Percentiles rank a stretch among this genome's conserved stretches.
These are phyloP conservation scores for Mycena crocata DNA, from an alignment of 768 basidiomycete genomes.

Conservation along the genomic window DNA sequence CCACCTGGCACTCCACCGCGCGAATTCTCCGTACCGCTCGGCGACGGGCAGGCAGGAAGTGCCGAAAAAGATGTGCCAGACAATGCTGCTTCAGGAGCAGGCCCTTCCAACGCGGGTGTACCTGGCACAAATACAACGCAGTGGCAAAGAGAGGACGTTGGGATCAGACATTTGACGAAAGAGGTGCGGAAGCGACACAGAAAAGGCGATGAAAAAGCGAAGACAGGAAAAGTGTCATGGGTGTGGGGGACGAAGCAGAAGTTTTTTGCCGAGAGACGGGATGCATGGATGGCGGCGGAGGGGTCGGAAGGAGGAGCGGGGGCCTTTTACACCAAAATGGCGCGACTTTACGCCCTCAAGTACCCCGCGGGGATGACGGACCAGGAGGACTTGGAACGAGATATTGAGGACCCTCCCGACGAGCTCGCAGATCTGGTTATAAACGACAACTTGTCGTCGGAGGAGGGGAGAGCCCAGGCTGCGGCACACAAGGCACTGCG, in stretches of 20 bases:
- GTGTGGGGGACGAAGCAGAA: neutral
- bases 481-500: neutral
- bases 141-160: no score
- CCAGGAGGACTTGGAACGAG: neutral
- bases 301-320: neutral
- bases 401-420: slow-evolving; percentile 5
- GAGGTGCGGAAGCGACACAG: neutral
- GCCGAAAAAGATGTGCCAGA: no score
- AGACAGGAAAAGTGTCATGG: neutral
- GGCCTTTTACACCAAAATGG: neutral
- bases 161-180: no score
- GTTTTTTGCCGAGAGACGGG: neutral
- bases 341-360: neutral
- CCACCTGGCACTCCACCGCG: no score
- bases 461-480: neutral
- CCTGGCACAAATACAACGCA: no score
- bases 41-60: no score
- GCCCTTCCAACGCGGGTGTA: no score
- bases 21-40: no score
- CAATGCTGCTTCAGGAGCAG: no score
- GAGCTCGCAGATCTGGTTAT: neutral
- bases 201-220: neutral
- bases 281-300: neutral
- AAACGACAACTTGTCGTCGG: neutral
- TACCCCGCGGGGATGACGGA: neutral